phyloP scores from a whole-genome alignment of 2,329 filamentous ascomycete species.

The Lachnellula occidentalis region DNA sequence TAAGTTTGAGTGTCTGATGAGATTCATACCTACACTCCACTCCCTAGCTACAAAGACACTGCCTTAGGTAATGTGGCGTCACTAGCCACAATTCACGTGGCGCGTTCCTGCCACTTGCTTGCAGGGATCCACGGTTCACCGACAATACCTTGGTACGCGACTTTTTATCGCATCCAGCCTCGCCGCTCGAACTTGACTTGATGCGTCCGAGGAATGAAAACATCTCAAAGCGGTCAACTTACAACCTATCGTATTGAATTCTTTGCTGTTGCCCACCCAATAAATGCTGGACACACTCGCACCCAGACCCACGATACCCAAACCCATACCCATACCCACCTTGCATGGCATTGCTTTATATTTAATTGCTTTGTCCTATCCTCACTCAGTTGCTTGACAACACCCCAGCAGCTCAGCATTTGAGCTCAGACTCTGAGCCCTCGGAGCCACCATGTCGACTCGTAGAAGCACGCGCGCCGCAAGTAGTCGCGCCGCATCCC shows the following conservation, averaged over 20 bases:
- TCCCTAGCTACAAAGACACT: too few relatives aligned
- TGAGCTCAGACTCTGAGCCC: neutral
- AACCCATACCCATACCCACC: too few relatives aligned
- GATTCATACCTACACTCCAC: too few relatives aligned
- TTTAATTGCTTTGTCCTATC: too few relatives aligned
- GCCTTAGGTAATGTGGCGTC: too few relatives aligned
- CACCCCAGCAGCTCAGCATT: neutral
- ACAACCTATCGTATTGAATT: neutral
- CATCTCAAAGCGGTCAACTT: neutral
- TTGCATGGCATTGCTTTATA: too few relatives aligned
- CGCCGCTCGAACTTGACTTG: neutral
- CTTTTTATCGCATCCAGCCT: neutral
- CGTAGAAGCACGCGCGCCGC: conserved; percentile 20
- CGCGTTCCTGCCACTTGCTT: too few relatives aligned
- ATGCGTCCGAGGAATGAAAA: neutral
- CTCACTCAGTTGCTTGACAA: neutral
- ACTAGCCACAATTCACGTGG: neutral
- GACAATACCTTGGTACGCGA: neutral
- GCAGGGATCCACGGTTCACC: too few relatives aligned
- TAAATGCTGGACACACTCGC: too few relatives aligned
- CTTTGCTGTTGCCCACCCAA: neutral
- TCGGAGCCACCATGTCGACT: conserved; percentile 21
- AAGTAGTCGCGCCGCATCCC: conserved; percentile 19
- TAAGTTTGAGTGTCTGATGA: neutral
- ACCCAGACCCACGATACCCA: too few relatives aligned